Evolutionary conservation across 164 flowering plant species (phyloP), one percentile per base, ranked within the genome.

Genomic region (Amborella trichopoda): DNA sequence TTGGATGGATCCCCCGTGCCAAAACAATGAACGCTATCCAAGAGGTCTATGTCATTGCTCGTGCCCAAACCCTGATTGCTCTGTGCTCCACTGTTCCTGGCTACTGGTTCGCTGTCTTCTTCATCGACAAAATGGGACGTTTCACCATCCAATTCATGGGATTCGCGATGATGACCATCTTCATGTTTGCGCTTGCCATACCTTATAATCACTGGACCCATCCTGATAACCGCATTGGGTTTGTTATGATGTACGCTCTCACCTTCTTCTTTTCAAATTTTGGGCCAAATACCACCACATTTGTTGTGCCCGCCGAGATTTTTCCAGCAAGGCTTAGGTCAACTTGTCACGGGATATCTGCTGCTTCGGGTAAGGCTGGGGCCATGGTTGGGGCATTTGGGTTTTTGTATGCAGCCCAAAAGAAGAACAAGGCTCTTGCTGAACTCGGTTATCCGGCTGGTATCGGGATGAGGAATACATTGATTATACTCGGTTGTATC

Each of bases 71-170:
- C 0, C 53, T 84, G 0, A 72, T 84, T 2, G 90, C 94, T 5
- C 66, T 79, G 0, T 74, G 72, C 69, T 76, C 87, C 47, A 79
- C 95, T 6, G 80, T 84, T 19, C 95, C 95, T 0, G 95, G 95
- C 0, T 84, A 84, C 65, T 84, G 95, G 91, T 77, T 84, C 56
- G 77, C 95, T 0, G 90, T 84, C 26, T 70, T 68, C 3, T 58
- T 84, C 2, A 84, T 84, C 23, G 95, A 84, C 33, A 41, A 8
- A 18, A 62, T 81, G 6, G 95, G 95, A 19, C 48, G 95, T 16
- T 81, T 72, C 40, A 40, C 67, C 0, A 81, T 84, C 60, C 94
- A 84, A 23, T 18, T 84, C 50, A 64, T 73, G 54, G 94, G 94
- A 0, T 84, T 84, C 67, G 60, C 67, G 66, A 60, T 79, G 64